A percentile compares a stretch with the other conserved stretches of the same genome.
Conservation (phyloP, 176 grass and related monocot genomes). For the Neostapfia colusana region DNA sequence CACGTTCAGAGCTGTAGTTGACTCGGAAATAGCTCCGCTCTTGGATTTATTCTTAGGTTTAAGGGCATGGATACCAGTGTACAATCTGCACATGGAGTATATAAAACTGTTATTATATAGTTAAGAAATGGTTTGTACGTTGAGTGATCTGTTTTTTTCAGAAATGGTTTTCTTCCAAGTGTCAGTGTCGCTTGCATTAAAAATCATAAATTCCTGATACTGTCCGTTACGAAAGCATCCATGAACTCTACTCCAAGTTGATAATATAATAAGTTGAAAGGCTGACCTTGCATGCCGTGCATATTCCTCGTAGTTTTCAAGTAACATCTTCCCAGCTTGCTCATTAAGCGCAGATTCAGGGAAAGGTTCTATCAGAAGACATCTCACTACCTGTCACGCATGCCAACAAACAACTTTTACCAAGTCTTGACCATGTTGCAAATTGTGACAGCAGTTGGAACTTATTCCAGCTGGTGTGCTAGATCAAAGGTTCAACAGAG, state of each 20-base stretch:
- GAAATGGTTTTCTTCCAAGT: not conserved
- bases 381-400: conserved; percentile 70
- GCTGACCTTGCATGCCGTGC: conserved; percentile 81
- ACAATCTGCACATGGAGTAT: conserved; percentile 47
- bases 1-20: conserved; percentile 63
- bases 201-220: not conserved
- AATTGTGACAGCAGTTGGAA: not conserved
- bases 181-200: not conserved
- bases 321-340: conserved; percentile 90
- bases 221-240: too few relatives aligned
- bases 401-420: not conserved
- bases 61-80: conserved; percentile 79
- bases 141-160: not conserved
- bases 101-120: not conserved
- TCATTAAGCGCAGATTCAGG: conserved; percentile 95
- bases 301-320: conserved; percentile 89
- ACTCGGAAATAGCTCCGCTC: conserved; percentile 69
- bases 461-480: not conserved
- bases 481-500: not conserved
- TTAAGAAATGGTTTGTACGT: not conserved
- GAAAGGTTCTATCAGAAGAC: conserved; percentile 90
- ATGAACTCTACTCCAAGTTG: not conserved
- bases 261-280: conserved; percentile 15
- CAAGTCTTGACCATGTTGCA: not conserved
- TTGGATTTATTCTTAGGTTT: conserved; percentile 69